Base-by-base conservation (phyloP, 164 flowering plant genomes). In the Stephania yunnanensis region DNA sequence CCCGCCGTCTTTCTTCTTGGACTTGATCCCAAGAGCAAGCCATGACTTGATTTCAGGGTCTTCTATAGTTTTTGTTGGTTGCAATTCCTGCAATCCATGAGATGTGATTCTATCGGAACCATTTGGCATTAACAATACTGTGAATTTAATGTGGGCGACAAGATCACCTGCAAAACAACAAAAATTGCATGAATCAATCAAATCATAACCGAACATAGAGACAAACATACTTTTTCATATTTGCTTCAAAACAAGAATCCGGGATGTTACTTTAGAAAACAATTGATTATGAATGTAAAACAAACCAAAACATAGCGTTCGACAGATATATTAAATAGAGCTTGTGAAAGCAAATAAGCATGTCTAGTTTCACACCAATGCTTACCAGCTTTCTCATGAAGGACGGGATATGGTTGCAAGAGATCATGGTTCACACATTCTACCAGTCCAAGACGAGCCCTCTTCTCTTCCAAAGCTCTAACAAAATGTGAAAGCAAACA, bases 361-460 rank as follows among this genome's bases (percentile, higher is more conserved):
- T 50, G 55, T 50, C 15, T 13, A 50, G 10, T 10, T 19, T 15
- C 64, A 58, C 19, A 10, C 64, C 19, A 6, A 58, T 20, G 46
- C 81, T 80, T 82, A 93, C 97, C 98, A 76, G 99, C 89, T 82
- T 92, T 95, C 81, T 95, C 99, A 78, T 93, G 96, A 67, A 95
- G 92, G 75, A 93, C 98, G 74, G 99, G 99, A 77, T 93, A 95
- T 53, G 99, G 98, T 81, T 93, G 96, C 87, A 95, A 80, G 45
- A 93, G 97, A 2, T 93, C 98, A 82, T 93, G 99, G 74, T 89
- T 92, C 63, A 93, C 92, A 83, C 99, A 95, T 85, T 95, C 99
- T 75, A 95, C 91, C 7, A 95, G 71, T 46, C 99, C 99, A 46
- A 95, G 83, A 4, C 94, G 85, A 52, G 97, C 99, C 30, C 96